phyloP scores from a whole-genome alignment of 2,329 filamentous ascomycete species.

The Sclerotinia subarctica region DNA sequence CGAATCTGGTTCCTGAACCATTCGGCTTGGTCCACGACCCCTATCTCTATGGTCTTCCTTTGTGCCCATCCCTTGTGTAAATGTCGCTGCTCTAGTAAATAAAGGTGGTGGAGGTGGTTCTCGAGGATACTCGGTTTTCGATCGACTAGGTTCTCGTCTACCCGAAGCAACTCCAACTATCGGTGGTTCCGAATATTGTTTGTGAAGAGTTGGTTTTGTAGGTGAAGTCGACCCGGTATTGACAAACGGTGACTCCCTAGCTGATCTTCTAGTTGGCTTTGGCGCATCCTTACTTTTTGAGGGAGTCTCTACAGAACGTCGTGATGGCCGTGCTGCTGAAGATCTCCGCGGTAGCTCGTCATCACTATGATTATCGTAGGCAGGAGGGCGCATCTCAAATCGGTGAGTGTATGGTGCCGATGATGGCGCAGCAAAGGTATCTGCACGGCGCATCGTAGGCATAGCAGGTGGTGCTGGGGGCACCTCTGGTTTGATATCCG shows the following conservation, averaged over 20 bases:
- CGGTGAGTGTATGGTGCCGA: slow-evolving; percentile 29
- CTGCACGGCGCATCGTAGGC: slow-evolving; percentile 33
- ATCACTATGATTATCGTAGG: slow-evolving; percentile 26
- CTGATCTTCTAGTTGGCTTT: slow-evolving; percentile 20
- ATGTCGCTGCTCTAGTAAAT: slow-evolving; percentile 35
- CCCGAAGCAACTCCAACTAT: slow-evolving; percentile 21
- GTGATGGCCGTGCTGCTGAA: slow-evolving; percentile 32
- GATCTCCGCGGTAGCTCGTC: slow-evolving; percentile 37
- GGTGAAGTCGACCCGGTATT: slow-evolving; percentile 30
- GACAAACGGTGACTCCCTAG: slow-evolving; percentile 28
- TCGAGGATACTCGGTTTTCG: slow-evolving; percentile 35
- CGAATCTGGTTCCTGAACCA: slow-evolving; percentile 15
- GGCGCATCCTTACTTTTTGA: slow-evolving; percentile 25
- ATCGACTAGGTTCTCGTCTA: slow-evolving; percentile 34
- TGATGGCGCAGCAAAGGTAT: slow-evolving; percentile 33
- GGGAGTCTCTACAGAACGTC: slow-evolving; percentile 31
- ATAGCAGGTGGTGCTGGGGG: slow-evolving; percentile 22
- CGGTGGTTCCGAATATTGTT: slow-evolving; percentile 35
- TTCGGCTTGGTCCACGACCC: slow-evolving; percentile 29
- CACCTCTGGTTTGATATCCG: slow-evolving; percentile 14
- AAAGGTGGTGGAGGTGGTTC: slow-evolving; percentile 28
- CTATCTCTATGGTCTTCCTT: slow-evolving; percentile 24
- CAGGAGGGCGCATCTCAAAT: slow-evolving; percentile 28
- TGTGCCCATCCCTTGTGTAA: slow-evolving; percentile 21
- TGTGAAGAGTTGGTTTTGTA: slow-evolving; percentile 32